A percentile compares a stretch with the other conserved stretches of the same genome.
Evolutionary conservation across 805 yeast genomes (phyloP).

Genomic region (Deakozyma indianensis): DNA sequence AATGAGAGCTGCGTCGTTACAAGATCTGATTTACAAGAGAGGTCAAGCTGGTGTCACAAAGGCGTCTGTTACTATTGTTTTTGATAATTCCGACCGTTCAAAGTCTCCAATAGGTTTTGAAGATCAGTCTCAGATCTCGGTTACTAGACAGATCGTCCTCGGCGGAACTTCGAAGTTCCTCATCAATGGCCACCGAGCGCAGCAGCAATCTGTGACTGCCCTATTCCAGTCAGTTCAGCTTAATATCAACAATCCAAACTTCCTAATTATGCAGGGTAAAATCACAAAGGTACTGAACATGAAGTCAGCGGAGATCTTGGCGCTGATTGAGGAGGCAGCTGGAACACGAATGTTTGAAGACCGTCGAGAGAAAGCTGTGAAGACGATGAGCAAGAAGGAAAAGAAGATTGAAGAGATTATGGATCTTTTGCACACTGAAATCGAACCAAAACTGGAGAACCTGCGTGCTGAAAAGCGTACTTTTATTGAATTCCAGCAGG

Average conservation of each 20-base stretch:
- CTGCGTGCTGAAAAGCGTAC: slow-evolving; percentile 68
- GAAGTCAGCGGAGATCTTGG: slow-evolving; percentile 82
- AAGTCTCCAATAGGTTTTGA: slow-evolving; percentile 84
- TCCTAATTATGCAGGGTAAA: slow-evolving; percentile 96
- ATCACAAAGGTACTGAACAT: slow-evolving; percentile 93
- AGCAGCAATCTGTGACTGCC: slow-evolving; percentile 80
- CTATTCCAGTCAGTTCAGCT: slow-evolving; percentile 89
- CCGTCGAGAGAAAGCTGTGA: slow-evolving; percentile 78
- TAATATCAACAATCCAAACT: slow-evolving; percentile 93
- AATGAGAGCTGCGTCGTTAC: slow-evolving; percentile 83
- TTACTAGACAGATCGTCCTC: slow-evolving; percentile 77
- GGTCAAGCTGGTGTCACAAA: slow-evolving; percentile 98
- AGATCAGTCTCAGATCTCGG: slow-evolving; percentile 61
- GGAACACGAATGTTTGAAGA: slow-evolving; percentile 95
- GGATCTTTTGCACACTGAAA: slow-evolving; percentile 63
- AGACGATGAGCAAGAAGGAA: slow-evolving; percentile 85
- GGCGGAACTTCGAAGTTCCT: slow-evolving; percentile 89
- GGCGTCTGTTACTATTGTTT: slow-evolving; percentile 92
- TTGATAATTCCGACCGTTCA: slow-evolving; percentile 65
- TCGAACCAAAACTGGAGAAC: slow-evolving; percentile 80
- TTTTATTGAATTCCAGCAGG: slow-evolving; percentile 74
- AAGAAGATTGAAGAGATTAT: slow-evolving; percentile 68
- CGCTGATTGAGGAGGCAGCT: slow-evolving; percentile 94
- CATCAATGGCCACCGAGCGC: slow-evolving; percentile 93
- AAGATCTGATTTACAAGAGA: slow-evolving; percentile 88